Base-by-base conservation (phyloP, 1,139 yeast genomes). In the Trichomonascaceae sp. region DNA sequence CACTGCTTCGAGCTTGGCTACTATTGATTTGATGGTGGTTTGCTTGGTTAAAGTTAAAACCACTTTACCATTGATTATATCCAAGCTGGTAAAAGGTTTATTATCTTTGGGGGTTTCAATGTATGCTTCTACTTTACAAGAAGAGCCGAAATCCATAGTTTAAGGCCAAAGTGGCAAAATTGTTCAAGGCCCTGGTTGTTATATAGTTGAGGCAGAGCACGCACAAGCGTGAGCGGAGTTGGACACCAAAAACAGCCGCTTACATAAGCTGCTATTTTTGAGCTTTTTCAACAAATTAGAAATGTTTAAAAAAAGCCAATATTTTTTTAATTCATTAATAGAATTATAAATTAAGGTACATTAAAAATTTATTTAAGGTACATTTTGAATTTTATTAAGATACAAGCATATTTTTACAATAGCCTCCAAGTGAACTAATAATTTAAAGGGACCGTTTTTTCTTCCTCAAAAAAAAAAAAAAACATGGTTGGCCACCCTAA, bases 1-100 rank as follows among this genome's bases (percentile, higher is more conserved):
- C 3, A 79, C 69, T 0, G 87, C 88, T 62, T 82, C 84, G 32
- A 83, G 70, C 63, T 83, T 83, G 53, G 82, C 84, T 59, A 77
- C 80, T 51, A 83, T 79, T 59, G 74, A 73, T 48, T 75, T 76
- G 47, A 84, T 68, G 0, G 81, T 65, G 30, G 81, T 73, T 17
- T 84, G 78, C 3, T 75, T 70, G 7, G 75, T 68, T 18, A 79
- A 78, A 12, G 68, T 69, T 53, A 83, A 67, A 10, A 66, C 65
- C 2, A 83, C 79, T 4, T 62, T 65, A 0, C 87, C 87, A n/a
- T 66, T 58, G 18, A 83, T 67, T 4, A 69, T 64, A 59, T 82
- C 86, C 57, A 76, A 65, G 60, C 79, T 80, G 50, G 85, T 79
- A 64, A 78, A 81, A 2, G 80, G 74, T 13, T 48, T 27, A 15